phyloP scores from a whole-genome alignment of 495 filamentous ascomycete species.

The Apodospora peruviana region DNA sequence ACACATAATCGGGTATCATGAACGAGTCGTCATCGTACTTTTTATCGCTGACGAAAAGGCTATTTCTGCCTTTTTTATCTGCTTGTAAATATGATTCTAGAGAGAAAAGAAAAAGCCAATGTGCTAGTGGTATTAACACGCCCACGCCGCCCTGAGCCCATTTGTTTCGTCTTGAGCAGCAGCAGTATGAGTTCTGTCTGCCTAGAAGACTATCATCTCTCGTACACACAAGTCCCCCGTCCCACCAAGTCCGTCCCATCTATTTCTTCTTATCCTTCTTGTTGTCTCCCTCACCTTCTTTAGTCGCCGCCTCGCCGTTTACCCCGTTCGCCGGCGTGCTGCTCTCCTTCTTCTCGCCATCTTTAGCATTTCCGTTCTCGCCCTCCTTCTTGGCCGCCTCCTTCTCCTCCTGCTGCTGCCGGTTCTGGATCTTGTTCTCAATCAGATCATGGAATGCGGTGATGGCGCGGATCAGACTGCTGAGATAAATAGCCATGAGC shows the following conservation, averaged over 20 bases:
- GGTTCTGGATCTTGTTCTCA: conserved; percentile 99
- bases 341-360: conserved; percentile 58
- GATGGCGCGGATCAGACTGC: conserved; percentile 92
- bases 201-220: conserved; percentile 4
- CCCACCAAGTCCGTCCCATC: neutral
- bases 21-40: too few relatives aligned
- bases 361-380: conserved; percentile 41
- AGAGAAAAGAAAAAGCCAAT: too few relatives aligned
- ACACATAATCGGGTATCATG: too few relatives aligned
- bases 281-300: conserved; percentile 47
- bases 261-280: conserved; percentile 38
- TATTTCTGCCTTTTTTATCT: too few relatives aligned
- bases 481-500: conserved; percentile 95
- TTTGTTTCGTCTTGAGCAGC: conserved; percentile 7
- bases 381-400: conserved; percentile 65
- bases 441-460: conserved; percentile 99
- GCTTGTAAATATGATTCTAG: too few relatives aligned
- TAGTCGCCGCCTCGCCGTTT: conserved; percentile 53
- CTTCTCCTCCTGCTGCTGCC: conserved; percentile 93
- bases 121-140: conserved; percentile 20
- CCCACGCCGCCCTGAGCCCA: conserved; percentile 1
- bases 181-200: conserved; percentile 4
- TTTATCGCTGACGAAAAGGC: too few relatives aligned
- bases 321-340: conserved; percentile 44
- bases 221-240: conserved; percentile 11